Base-by-base conservation (phyloP, 192 early-diverging fungal genomes). In the Coemansia sp. region DNA sequence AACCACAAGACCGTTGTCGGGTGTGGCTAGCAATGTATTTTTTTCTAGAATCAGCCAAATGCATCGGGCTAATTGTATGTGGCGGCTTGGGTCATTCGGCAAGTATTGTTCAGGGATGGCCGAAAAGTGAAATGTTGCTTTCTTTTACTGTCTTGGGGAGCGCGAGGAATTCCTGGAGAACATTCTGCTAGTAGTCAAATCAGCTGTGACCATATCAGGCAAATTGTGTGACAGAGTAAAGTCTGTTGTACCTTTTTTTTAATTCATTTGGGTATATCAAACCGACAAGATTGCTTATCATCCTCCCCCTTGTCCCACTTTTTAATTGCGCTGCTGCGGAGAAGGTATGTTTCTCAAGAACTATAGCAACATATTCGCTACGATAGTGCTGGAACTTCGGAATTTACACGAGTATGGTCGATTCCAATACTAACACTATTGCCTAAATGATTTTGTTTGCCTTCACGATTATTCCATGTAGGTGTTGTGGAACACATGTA, bases 401-500 rank as follows among this genome's bases (percentile, higher is more conserved):
- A 18, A 1, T 18, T 13, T 1, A 4, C 4, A 43, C 4, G 40
- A 16, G 1, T 43, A 4, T 43, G 18, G 15, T 18, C 4, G 40
- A 0, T 43, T 1, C 40, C 40, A 18, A 13, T 16, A 4, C 40
- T 43, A 13, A 43, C 15, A 43, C 18, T 16, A 5, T 10, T 52
- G 25, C 25, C 8, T 26, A 52, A 3, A 29, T 13, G 4, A n/a
- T n/a, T n/a, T n/a, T 13, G 18, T 18, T 43, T 18, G 12, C 40
- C 12, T 43, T 43, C 4, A 4, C 7, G 15, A 18, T 43, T 23
- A 9, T 26, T 28, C 2, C 13, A 4, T 60, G 23, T 71, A 71
- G 70, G 12, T 92, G 91, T 72, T 92, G 91, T 57, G 91, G 91
- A 23, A 92, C 91, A 7, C 89, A 91, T 52, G 83, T 89, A 43